Evolutionary conservation across 495 filamentous ascomycete species (phyloP), one percentile per base, ranked within the genome.

Genomic region (Copromyces sp.): DNA sequence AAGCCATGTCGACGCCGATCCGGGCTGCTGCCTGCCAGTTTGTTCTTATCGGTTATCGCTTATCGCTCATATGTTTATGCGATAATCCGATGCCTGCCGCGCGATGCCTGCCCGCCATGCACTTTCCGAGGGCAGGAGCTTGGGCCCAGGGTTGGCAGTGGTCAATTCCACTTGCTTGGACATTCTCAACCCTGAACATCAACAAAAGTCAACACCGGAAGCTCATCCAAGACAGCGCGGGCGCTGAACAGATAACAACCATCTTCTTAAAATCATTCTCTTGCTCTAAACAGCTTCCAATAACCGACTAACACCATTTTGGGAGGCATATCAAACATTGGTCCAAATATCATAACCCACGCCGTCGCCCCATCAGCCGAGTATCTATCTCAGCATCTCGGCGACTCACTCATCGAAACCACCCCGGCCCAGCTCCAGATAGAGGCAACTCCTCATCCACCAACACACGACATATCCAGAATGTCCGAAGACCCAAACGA

Each of bases 401-500:
- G 53, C 16, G 2, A 0, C 59, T 61, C 71, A 72, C 68, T 61
- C 7, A 74, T 72, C n/a, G 53, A 12, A 17, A 8, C n/a, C 14
- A 39, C 69, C 69, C 39, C 68, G 39, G 45, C 38, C 39, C 17
- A 40, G 20, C 32, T 32, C 47, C 38, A 38, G 68, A 65, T 44
- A 42, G 29, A 39, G 9, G 16, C 65, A 61, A n/a, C 53, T 70
- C 39, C 44, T 73, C 17, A 70, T 17, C 47, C 32, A 39, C 24
- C 44, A 39, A 32, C 53, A 39, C 20, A 35, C 41, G 12, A 20
- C 40, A 53, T 14, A 39, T 45, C 71, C 69, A 69, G 68, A 16
- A 77, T 73, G 69, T 41, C 16, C 74, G 53, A 73, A 68, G 69
- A 39, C 45, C 68, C 68, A 20, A 42, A 29, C 69, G 69, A 41